phyloP scores from a whole-genome alignment of 2,329 filamentous ascomycete species.

The Hansfordia pulvinata region DNA sequence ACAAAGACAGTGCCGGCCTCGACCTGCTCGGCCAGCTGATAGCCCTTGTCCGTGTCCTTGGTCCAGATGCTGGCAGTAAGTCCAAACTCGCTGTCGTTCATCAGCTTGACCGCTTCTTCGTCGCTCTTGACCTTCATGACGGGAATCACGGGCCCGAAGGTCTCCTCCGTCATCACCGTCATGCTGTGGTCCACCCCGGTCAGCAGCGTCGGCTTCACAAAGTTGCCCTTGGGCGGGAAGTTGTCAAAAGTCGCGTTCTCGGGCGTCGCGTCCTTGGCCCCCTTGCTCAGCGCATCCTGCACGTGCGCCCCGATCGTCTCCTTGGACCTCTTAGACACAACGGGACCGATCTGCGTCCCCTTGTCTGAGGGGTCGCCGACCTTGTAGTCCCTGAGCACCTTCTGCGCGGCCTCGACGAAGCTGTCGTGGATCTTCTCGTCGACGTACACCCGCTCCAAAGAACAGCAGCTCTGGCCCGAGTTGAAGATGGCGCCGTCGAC shows the following conservation, averaged over 20 bases:
- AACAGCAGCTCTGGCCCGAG: conserved; percentile 95
- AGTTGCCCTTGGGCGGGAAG: conserved; percentile 70
- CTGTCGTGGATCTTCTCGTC: conserved; percentile 71
- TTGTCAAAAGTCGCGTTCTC: conserved; percentile 64
- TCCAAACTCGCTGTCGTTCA: conserved; percentile 93
- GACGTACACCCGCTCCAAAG: conserved; percentile 84
- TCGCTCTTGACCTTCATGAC: conserved; percentile 77
- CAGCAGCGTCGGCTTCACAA: conserved; percentile 73
- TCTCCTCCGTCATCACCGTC: conserved; percentile 86
- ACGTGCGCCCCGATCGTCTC: conserved; percentile 67
- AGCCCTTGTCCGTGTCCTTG: conserved; percentile 64
- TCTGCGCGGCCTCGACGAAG: conserved; percentile 68
- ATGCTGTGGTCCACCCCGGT: conserved; percentile 70
- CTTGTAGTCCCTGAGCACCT: conserved; percentile 68
- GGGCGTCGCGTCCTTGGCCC: conserved; percentile 74
- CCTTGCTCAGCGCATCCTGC: conserved; percentile 68
- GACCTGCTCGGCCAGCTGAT: conserved; percentile 64
- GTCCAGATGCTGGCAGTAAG: conserved; percentile 97
- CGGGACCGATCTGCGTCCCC: conserved; percentile 72
- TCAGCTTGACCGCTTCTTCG: conserved; percentile 65
- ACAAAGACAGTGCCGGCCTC: conserved; percentile 95
- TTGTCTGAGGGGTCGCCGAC: conserved; percentile 79
- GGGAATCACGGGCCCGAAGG: conserved; percentile 85
- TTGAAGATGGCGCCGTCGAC: conserved; percentile 96
- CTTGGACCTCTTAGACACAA: conserved; percentile 70